phyloP scores from a whole-genome alignment of 805 yeast genomes.

The Schizosaccharomyces lindneri region DNA sequence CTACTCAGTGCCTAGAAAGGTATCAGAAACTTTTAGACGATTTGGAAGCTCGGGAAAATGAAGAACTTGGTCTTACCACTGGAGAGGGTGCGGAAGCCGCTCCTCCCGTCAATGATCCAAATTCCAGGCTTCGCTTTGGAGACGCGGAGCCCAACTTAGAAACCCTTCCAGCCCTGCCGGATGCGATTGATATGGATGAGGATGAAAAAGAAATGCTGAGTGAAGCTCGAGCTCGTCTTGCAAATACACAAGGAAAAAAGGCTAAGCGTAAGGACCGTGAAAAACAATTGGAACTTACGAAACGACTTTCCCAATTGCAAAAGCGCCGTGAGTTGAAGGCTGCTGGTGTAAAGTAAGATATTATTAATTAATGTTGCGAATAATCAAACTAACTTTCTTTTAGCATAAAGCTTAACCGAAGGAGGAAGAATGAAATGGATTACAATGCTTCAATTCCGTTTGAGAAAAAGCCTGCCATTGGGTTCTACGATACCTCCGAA shows the following conservation, averaged over 20 bases:
- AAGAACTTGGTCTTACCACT: constrained; percentile 16
- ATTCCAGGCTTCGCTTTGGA: constrained; percentile 18
- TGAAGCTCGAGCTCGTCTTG: constrained; percentile 81
- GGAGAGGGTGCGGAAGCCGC: constrained; percentile 34
- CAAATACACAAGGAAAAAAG: constrained; percentile 83
- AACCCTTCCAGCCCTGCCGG: constrained; percentile 55
- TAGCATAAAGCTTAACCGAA: constrained; percentile 15
- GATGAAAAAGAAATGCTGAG: constrained; percentile 78
- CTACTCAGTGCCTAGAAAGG: constrained; percentile 64
- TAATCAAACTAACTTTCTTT: constrained; percentile 13
- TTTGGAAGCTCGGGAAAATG: constrained; percentile 17
- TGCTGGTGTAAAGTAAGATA: constrained; percentile 26
- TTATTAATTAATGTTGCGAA: background rate
- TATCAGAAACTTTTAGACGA: constrained; percentile 49
- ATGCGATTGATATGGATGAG: constrained; percentile 53
- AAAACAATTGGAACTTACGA: constrained; percentile 53
- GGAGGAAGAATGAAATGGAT: constrained; percentile 25
- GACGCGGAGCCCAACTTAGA: constrained; percentile 52
- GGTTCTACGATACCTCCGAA: constrained; percentile 40
- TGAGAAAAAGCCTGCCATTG: constrained; percentile 42
- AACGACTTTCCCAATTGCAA: constrained; percentile 49
- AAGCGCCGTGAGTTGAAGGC: constrained; percentile 58
- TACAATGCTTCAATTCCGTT: constrained; percentile 65
- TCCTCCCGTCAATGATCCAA: constrained; percentile 15
- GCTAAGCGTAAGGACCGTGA: constrained; percentile 80